phyloP scores from a whole-genome alignment of 371 early-diverging fungal species.

The Haplosporangium sp. region DNA sequence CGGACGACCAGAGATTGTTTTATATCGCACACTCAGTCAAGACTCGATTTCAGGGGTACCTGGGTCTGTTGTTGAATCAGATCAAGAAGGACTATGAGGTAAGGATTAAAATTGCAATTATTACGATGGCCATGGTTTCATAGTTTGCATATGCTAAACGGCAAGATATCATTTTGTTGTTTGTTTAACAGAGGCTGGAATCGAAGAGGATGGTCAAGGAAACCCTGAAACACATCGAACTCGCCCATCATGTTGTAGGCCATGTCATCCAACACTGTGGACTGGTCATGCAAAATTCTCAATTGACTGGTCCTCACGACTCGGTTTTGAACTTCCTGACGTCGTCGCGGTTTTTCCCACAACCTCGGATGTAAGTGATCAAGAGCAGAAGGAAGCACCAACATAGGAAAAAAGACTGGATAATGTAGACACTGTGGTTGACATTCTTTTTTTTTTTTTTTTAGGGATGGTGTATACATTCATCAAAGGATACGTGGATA shows the following conservation, averaged over 20 bases:
- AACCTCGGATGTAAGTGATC: constrained; percentile 30
- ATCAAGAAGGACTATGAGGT: constrained; percentile 44
- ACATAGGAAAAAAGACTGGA: not conserved
- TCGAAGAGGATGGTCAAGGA: constrained; percentile 16
- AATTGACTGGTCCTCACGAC: constrained; percentile 17
- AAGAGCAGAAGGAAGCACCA: not conserved
- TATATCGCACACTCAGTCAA: constrained; percentile 17
- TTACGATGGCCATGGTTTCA: not conserved
- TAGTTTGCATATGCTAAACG: not conserved
- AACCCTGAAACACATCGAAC: constrained; percentile 13
- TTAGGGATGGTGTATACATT: constrained; percentile 29
- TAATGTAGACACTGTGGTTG: not conserved
- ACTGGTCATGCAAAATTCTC: constrained; percentile 26
- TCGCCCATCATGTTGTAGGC: constrained; percentile 30
- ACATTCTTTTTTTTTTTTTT: not conserved
- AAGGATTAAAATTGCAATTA: not conserved
- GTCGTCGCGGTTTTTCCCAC: constrained; percentile 33
- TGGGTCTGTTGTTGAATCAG: constrained; percentile 23
- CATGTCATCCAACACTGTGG: constrained; percentile 44
- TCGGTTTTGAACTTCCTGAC: constrained; percentile 32
- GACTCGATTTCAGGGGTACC: constrained; percentile 16
- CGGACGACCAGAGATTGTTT: constrained; percentile 9
- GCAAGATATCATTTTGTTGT: not conserved
- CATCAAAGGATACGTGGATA: constrained; percentile 39
- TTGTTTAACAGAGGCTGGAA: constrained; percentile 23